phyloP scores from a whole-genome alignment of 73 alveolate species.

The Durusdinium trenchii region DNA sequence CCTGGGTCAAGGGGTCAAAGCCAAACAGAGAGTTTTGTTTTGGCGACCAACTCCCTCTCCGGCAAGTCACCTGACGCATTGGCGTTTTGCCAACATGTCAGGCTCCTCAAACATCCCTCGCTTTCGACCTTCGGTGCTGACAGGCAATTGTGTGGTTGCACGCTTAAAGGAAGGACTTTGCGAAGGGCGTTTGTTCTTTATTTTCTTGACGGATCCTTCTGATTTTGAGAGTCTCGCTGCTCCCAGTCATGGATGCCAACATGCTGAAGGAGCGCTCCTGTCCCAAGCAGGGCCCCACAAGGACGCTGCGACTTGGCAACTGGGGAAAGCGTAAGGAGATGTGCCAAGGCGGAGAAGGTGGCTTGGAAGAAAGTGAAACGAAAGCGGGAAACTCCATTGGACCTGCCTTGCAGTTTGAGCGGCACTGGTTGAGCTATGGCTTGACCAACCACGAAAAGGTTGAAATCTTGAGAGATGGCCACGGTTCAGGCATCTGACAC shows the following conservation, averaged over 20 bases:
- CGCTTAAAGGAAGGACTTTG: not conserved
- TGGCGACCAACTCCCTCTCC: not conserved
- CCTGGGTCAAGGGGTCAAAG: not conserved
- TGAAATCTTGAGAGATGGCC: no score
- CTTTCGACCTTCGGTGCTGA: conserved; percentile 45
- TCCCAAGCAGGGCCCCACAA: no score
- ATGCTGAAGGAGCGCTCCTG: no score
- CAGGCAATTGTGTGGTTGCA: not conserved
- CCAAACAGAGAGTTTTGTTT: not conserved
- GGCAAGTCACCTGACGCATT: conserved; percentile 64
- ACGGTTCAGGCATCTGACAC: no score
- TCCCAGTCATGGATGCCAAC: conserved; percentile 64
- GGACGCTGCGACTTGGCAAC: no score
- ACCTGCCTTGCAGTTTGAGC: no score
- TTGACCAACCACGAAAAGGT: no score
- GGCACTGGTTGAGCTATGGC: no score
- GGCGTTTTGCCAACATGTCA: conserved; percentile 94
- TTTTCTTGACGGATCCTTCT: not conserved
- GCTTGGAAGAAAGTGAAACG: no score
- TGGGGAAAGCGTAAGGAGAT: no score
- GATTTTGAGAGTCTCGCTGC: conserved; percentile 24
- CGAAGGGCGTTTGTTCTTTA: not conserved
- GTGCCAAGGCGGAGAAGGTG: no score
- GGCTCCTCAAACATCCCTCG: conserved; percentile 95
- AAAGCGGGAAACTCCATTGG: no score